phyloP scores from a whole-genome alignment of 23 red algal species.

The Agarophyton chilense region DNA sequence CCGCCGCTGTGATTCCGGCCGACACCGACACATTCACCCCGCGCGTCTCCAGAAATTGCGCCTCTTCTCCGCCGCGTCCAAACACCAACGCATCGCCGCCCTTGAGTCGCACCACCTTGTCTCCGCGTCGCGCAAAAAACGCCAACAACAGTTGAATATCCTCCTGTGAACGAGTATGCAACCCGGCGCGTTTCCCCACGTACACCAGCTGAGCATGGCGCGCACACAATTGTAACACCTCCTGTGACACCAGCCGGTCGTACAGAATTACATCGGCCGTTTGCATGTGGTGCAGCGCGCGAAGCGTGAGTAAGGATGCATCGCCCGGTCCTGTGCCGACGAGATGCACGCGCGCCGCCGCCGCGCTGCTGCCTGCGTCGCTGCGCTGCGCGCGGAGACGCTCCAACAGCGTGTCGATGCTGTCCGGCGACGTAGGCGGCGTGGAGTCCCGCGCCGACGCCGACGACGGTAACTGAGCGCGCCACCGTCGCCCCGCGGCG shows the following conservation, averaged over 20 bases:
- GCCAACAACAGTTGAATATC: constrained; percentile 71
- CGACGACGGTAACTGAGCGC: too few species aligned
- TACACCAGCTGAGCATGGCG: constrained; percentile 44
- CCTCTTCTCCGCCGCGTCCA: constrained; percentile 86
- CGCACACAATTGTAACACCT: constrained; percentile 40
- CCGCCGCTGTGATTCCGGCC: constrained; percentile 75
- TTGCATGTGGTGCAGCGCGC: constrained; percentile 69
- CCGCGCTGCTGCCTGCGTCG: neutral
- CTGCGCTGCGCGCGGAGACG: neutral
- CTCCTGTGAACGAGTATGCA: constrained; percentile 65
- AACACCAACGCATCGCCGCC: constrained; percentile 91
- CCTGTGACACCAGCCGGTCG: constrained; percentile 77
- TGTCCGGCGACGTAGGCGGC: neutral
- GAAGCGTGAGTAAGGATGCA: constrained; percentile 70
- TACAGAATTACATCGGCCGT: constrained; percentile 91
- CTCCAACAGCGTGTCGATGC: constrained; percentile 10
- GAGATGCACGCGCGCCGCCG: constrained; percentile 65
- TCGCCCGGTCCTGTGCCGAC: constrained; percentile 94
- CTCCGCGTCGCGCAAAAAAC: constrained; percentile 1
- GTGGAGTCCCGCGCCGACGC: too few species aligned
- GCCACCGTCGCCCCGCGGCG: too few species aligned
- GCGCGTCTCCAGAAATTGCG: constrained; percentile 42
- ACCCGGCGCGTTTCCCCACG: constrained; percentile 72
- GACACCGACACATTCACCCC: constrained; percentile 29
- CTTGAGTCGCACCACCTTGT: constrained; percentile 83